Conservation (phyloP, 768 basidiomycete genomes). For the Trametopsis cervina region DNA sequence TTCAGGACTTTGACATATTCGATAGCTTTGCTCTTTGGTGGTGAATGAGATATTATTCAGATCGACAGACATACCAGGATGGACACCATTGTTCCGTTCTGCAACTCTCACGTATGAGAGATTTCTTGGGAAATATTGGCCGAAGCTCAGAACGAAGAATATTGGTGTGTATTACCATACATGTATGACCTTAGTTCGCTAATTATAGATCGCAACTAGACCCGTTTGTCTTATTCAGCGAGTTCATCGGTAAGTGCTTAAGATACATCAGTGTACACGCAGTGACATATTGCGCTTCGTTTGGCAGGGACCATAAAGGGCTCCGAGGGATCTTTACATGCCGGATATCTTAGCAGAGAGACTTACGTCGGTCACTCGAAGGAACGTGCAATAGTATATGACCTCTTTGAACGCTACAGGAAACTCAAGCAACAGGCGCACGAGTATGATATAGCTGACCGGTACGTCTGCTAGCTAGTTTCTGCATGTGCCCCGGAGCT, state of each 20-base stretch:
- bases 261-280: neutral
- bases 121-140: no score
- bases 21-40: conserved; percentile 2
- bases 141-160: no score
- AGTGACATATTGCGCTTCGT: neutral
- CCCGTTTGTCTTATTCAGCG: conserved; percentile 52
- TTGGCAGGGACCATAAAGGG: conserved; percentile 54
- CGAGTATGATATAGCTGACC: conserved; percentile 54
- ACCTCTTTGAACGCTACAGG: conserved; percentile 45
- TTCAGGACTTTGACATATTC: neutral
- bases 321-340: conserved; percentile 40
- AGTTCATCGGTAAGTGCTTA: conserved; percentile 48
- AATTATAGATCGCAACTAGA: conserved; percentile 38
- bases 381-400: conserved; percentile 33
- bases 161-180: no score
- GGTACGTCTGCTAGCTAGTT: conserved; percentile 26
- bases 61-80: neutral
- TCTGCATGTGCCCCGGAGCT: neutral
- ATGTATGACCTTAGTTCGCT: no score
- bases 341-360: conserved; percentile 34
- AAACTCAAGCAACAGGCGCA: conserved; percentile 36
- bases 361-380: conserved; percentile 44
- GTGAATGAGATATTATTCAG: neutral
- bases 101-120: neutral
- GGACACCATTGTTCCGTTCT: neutral